Evolutionary conservation across 192 early-diverging fungal genomes (phyloP).

Genomic region (Dissophora ornata): DNA sequence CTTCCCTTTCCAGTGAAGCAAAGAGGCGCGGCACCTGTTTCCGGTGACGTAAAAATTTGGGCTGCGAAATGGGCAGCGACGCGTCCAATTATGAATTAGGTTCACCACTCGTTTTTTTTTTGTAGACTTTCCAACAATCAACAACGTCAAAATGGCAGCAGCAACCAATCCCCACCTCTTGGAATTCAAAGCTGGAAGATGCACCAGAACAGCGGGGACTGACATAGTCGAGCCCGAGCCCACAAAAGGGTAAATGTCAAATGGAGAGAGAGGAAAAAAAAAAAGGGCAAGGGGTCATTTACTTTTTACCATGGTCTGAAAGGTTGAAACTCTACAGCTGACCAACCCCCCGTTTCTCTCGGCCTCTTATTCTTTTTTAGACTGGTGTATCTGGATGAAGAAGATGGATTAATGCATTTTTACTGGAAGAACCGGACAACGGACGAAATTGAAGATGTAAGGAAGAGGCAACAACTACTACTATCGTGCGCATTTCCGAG

Average conservation of each 20-base stretch:
- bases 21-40: no score
- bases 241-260: constrained; percentile 68
- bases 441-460: constrained; percentile 40
- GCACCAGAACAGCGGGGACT: constrained; percentile 69
- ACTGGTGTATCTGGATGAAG: constrained; percentile 67
- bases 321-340: no score
- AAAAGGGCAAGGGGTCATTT: background rate
- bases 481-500: background rate
- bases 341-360: no score
- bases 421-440: constrained; percentile 81
- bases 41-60: no score
- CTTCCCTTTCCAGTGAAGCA: no score
- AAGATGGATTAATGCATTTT: constrained; percentile 81
- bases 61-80: no score
- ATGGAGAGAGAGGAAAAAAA: background rate
- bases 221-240: constrained; percentile 78
- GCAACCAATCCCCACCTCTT: constrained; percentile 38
- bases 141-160: constrained; percentile 17
- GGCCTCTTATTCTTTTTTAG: no score
- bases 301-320: no score
- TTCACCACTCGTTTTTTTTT: no score
- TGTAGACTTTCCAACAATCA: background rate
- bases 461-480: no score
- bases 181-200: constrained; percentile 81
- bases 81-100: no score